Conservation (phyloP, 257 asterid genomes). For the Solanum dulcamara region DNA sequence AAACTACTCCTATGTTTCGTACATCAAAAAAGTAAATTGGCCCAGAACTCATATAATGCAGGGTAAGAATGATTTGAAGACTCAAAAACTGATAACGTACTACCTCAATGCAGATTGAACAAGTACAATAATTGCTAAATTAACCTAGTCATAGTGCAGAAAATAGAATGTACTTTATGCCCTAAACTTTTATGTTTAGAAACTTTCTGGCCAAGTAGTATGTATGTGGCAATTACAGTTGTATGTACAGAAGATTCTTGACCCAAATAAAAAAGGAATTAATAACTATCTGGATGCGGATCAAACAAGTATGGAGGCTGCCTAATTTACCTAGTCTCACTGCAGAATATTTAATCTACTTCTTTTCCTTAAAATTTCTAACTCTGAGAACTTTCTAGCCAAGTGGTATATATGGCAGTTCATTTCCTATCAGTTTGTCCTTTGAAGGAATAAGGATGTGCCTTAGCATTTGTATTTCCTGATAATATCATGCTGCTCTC, state of each 20-base stretch:
- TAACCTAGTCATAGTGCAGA: neutral
- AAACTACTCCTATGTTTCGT: neutral
- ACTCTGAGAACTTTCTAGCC: neutral
- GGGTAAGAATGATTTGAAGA: neutral
- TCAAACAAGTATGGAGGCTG: neutral
- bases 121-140: neutral
- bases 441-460: neutral
- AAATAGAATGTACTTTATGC: neutral
- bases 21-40: neutral
- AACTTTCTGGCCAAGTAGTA: neutral
- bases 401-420: neutral
- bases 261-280: neutral
- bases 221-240: too few species aligned
- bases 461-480: neutral
- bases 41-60: neutral
- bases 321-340: neutral
- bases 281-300: neutral
- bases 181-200: neutral
- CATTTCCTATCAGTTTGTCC: neutral
- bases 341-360: neutral
- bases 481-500: neutral
- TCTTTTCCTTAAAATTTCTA: neutral
- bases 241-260: neutral
- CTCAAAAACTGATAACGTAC: neutral
- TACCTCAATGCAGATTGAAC: neutral